Conservation (phyloP, 73 alveolate species). For the Blepharisma stoltei region DNA sequence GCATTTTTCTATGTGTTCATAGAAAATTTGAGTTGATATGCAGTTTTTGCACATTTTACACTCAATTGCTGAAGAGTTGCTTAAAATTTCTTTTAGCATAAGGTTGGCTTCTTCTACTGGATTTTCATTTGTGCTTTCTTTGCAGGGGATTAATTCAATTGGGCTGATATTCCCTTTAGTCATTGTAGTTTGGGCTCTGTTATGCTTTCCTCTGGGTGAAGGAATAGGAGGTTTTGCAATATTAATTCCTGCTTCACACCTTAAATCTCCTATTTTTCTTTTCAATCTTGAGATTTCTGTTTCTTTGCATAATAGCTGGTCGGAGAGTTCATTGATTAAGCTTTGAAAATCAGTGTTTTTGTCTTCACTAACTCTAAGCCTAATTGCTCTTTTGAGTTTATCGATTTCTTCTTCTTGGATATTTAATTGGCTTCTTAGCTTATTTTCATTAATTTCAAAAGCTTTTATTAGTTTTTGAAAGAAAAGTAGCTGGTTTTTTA, state of each 20-base stretch:
- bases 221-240: constrained; percentile 5
- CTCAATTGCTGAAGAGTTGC: constrained; percentile 2
- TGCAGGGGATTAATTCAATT: too few relatives aligned
- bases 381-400: background rate
- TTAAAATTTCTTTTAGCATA: background rate
- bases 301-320: constrained; percentile 1
- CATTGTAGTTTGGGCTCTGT: too few relatives aligned
- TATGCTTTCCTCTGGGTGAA: background rate
- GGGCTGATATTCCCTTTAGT: too few relatives aligned
- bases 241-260: background rate
- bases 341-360: background rate
- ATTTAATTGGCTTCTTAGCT: background rate
- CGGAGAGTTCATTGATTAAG: background rate
- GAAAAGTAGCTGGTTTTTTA: too few relatives aligned
- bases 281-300: constrained; percentile 18
- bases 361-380: constrained; percentile 15
- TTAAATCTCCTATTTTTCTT: constrained; percentile 21
- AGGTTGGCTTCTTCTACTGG: too few relatives aligned
- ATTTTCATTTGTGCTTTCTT: too few relatives aligned
- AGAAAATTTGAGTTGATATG: background rate
- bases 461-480: background rate
- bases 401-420: constrained; percentile 9
- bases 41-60: background rate
- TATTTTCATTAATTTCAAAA: background rate
- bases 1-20: constrained; percentile 16